These are phyloP conservation scores for Eucalyptus marginata DNA, from an alignment of 345 rosid species.

Conservation along the genomic window DNA sequence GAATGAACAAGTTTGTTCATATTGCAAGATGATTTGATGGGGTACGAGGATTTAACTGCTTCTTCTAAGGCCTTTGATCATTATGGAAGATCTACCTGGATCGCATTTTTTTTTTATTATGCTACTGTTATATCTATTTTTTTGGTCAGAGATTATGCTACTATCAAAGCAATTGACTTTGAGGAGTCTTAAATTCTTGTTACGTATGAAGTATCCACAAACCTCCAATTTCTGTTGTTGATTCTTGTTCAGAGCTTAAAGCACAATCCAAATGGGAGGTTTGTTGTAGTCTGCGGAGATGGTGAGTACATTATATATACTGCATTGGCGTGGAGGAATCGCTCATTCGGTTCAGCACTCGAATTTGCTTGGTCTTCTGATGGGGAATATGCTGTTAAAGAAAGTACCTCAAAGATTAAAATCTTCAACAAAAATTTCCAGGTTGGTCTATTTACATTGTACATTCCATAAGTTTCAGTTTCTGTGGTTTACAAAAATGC, in stretches of 20 bases:
- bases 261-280: slow-evolving; percentile 98
- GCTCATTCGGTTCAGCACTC: slow-evolving; percentile 94
- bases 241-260: slow-evolving; percentile 57
- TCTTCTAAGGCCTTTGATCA: neutral
- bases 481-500: neutral
- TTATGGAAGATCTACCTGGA: neutral
- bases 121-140: neutral
- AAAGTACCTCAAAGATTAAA: slow-evolving; percentile 87
- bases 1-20: neutral
- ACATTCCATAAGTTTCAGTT: neutral
- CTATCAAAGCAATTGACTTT: neutral
- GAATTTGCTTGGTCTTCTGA: slow-evolving; percentile 99
- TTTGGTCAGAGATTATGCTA: neutral
- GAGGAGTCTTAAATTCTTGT: neutral
- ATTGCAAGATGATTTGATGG: neutral
- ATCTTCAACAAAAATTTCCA: slow-evolving; percentile 89
- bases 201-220: neutral
- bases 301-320: slow-evolving; percentile 98
- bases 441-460: slow-evolving; percentile 24
- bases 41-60: neutral
- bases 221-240: neutral
- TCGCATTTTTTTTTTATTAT: neutral
- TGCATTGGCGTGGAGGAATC: slow-evolving; percentile 98
- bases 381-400: slow-evolving; percentile 96
- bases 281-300: slow-evolving; percentile 97